A percentile compares a stretch with the other conserved stretches of the same genome.
Conservation (phyloP, 1,284 basidiomycete species). For the Moniliophthora roreri region DNA sequence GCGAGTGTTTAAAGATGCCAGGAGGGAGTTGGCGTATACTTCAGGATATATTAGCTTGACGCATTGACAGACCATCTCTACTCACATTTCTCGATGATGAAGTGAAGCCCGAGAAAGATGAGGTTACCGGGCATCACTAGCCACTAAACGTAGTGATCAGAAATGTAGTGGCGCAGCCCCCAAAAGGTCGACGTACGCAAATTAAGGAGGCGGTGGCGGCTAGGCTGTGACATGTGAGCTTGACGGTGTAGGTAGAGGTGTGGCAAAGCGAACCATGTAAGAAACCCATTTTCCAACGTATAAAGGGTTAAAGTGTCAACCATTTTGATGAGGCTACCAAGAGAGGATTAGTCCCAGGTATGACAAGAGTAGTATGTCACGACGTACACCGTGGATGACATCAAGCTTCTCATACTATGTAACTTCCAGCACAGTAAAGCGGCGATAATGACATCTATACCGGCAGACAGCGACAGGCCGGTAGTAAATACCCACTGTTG, state of each 20-base stretch:
- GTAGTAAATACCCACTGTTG: slow-evolving; percentile 49
- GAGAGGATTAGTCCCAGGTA: not conserved
- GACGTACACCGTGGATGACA: slow-evolving; percentile 12
- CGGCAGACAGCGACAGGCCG: slow-evolving; percentile 47
- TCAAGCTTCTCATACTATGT: slow-evolving; percentile 29
- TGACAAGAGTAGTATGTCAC: not conserved
- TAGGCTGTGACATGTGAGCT: not conserved
- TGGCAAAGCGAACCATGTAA: slow-evolving; percentile 39
- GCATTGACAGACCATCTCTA: not conserved
- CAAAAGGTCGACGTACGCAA: slow-evolving; percentile 34
- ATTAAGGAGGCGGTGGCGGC: slow-evolving; percentile 37
- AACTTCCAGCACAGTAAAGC: slow-evolving; percentile 44
- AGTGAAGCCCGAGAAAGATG: slow-evolving; percentile 21
- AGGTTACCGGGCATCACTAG: slow-evolving; percentile 20
- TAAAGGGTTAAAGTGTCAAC: slow-evolving; percentile 52
- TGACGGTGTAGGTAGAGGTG: not conserved
- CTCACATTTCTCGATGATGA: slow-evolving; percentile 22
- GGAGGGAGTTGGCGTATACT: slow-evolving; percentile 17
- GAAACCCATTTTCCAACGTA: slow-evolving; percentile 49
- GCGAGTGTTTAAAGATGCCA: slow-evolving; percentile 14
- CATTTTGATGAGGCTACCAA: slow-evolving; percentile 44
- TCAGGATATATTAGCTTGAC: not conserved
- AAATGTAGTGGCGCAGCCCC: not conserved
- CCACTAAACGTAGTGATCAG: slow-evolving; percentile 14
- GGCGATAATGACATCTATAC: slow-evolving; percentile 49